These are phyloP conservation scores for Calonectria pseudoreteaudii DNA, from an alignment of 2,329 filamentous ascomycete genomes.

Conservation along the genomic window DNA sequence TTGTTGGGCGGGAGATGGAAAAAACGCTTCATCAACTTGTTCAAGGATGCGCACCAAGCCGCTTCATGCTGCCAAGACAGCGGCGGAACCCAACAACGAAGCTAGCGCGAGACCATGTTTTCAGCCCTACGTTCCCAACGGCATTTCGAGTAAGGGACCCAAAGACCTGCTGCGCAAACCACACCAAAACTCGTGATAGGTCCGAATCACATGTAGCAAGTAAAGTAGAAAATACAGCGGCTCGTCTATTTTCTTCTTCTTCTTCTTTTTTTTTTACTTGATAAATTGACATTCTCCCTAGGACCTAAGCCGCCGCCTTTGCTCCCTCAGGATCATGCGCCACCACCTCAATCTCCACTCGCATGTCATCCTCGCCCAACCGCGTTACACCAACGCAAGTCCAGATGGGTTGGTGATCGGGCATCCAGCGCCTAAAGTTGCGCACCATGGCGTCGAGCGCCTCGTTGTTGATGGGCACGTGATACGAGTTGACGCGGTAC, in stretches of 20 bases:
- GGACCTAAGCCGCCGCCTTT: background rate
- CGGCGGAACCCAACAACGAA: background rate
- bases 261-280: too few relatives aligned
- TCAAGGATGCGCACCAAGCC: background rate
- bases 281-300: too few relatives aligned
- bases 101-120: background rate
- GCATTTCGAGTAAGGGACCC: background rate
- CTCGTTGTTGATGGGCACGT: conserved; percentile 7
- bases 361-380: background rate
- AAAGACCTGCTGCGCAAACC: background rate
- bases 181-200: background rate
- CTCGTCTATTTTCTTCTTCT: too few relatives aligned
- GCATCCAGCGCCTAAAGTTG: background rate
- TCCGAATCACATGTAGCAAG: background rate
- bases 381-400: conserved; percentile 1
- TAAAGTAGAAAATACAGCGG: background rate
- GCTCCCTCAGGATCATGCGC: background rate
- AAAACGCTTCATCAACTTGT: background rate
- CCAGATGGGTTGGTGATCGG: background rate
- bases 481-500: conserved; percentile 5
- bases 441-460: background rate
- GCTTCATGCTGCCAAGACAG: background rate
- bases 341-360: conserved; percentile 5
- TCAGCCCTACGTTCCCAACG: background rate
- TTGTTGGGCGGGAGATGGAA: background rate